Percentiles rank a stretch among this genome's conserved stretches.
Evolutionary conservation across 768 basidiomycete genomes (phyloP).

Genomic region (Agaricus subrufescens): DNA sequence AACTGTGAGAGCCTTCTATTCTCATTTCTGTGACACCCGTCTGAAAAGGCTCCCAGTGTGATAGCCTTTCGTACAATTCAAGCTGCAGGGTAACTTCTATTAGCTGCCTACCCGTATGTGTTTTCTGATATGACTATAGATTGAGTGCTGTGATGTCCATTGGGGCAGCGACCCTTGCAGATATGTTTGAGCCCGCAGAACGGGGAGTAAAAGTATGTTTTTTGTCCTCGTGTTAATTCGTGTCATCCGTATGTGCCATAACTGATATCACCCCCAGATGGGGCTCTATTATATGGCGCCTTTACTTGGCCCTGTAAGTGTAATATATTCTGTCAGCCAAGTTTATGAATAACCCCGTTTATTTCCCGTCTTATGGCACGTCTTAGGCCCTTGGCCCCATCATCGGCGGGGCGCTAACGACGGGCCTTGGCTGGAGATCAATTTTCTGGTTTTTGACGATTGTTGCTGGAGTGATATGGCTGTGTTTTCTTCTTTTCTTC

Average conservation of each 20-base stretch:
- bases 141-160: conserved; percentile 66
- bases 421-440: conserved; percentile 71
- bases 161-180: conserved; percentile 75
- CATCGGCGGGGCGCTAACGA: conserved; percentile 63
- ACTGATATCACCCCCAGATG: conserved; percentile 34
- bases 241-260: neutral
- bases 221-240: neutral
- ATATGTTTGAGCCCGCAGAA: conserved; percentile 71
- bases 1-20: conserved; percentile 27
- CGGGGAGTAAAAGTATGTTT: conserved; percentile 54
- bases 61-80: conserved; percentile 71
- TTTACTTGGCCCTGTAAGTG: conserved; percentile 58
- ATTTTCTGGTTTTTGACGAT: conserved; percentile 81
- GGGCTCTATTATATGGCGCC: conserved; percentile 80
- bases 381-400: conserved; percentile 58
- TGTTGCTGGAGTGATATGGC: conserved; percentile 47
- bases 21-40: neutral
- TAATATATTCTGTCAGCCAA: conserved; percentile 5
- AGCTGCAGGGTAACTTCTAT: conserved; percentile 48
- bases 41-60: conserved; percentile 28
- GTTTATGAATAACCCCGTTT: neutral
- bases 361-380: neutral
- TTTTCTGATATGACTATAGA: conserved; percentile 23
- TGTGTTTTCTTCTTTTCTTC: conserved; percentile 63
- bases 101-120: neutral